These are phyloP conservation scores for Mycena metata DNA, from an alignment of 768 basidiomycete species.

Conservation along the genomic window DNA sequence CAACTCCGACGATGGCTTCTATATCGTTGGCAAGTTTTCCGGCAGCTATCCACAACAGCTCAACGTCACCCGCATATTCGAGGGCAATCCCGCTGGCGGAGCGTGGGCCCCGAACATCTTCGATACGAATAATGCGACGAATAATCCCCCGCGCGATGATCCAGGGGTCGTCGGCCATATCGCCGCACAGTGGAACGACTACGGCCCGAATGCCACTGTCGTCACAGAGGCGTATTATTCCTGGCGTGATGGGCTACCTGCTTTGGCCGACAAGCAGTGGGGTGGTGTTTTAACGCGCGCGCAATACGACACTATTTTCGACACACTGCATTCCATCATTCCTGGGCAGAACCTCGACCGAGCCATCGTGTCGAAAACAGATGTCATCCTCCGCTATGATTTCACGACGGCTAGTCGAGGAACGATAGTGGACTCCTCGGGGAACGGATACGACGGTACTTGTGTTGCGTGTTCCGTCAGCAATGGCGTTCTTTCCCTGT, in stretches of 20 bases:
- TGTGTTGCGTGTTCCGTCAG: slow-evolving; percentile 25
- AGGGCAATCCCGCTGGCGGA: slow-evolving; percentile 36
- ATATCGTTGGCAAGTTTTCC: slow-evolving; percentile 36
- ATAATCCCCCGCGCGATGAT: slow-evolving; percentile 33
- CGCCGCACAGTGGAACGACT: slow-evolving; percentile 38
- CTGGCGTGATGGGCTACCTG: slow-evolving; percentile 36
- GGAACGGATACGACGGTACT: slow-evolving; percentile 40
- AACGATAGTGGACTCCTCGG: slow-evolving; percentile 32
- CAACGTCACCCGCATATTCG: slow-evolving; percentile 36
- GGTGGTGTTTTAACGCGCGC: slow-evolving; percentile 32
- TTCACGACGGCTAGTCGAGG: slow-evolving; percentile 7
- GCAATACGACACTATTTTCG: slow-evolving; percentile 32
- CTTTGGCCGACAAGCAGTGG: slow-evolving; percentile 41
- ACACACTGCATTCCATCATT: slow-evolving; percentile 26
- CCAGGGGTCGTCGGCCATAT: slow-evolving; percentile 32
- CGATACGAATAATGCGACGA: slow-evolving; percentile 37
- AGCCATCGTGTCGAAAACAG: slow-evolving; percentile 33
- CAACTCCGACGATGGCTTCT: slow-evolving; percentile 37
- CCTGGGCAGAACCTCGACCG: slow-evolving; percentile 38
- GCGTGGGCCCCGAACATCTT: slow-evolving; percentile 35
- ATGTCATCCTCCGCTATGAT: slow-evolving; percentile 33
- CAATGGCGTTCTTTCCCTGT: slow-evolving; percentile 19
- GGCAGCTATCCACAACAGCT: slow-evolving; percentile 38
- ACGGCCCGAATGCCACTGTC: slow-evolving; percentile 36
- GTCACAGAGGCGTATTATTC: slow-evolving; percentile 37